Base-by-base conservation (phyloP, 164 flowering plant species). In the Paratinospora sagittata region DNA sequence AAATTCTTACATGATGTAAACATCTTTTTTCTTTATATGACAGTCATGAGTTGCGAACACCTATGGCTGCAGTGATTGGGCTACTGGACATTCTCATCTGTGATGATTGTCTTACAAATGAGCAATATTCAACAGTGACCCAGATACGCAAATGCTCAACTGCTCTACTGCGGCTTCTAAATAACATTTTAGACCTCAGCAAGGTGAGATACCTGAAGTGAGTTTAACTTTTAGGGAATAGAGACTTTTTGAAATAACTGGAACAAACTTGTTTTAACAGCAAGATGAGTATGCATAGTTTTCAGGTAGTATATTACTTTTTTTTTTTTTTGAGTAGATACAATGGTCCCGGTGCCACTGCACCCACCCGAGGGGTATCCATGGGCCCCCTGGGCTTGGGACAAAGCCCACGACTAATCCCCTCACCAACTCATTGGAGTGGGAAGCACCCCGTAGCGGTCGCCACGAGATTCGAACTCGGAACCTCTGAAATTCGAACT, bases 51-150 rank as follows among this genome's bases (percentile, higher is more conserved):
- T 79, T 95, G 76, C 83, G 99, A 78, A 95, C 99, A 65, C 99
- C 99, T 65, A 95, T 95, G 99, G 97, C 99, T 80, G 99, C 97
- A 66, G 97, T 95, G 61, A 90, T 95, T 73, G 99, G 99, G 45
- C 75, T 95, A 84, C 83, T 95, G 78, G 98, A 95, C 80, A 95
- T 95, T 76, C 97, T 95, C 47, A 87, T 91, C 33, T 78, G 86
- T 74, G 99, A 95, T 75, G 89, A 90, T 58, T 85, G 84, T 68
- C 90, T 95, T 67, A 84, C 90, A 70, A 88, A 85, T 75, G 99
- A 95, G 74, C 99, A 95, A 76, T 87, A 84, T 77, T 82, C 89
- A 62, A 90, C 89, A 19, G 85, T 92, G 24, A 87, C 90, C 4
- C 97, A 90, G 78, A 95, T 95, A 49, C 92, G 97, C 63, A 95